These are phyloP conservation scores for Pulicaria dysenterica DNA, from an alignment of 129 eudicot species.

Conservation along the genomic window DNA sequence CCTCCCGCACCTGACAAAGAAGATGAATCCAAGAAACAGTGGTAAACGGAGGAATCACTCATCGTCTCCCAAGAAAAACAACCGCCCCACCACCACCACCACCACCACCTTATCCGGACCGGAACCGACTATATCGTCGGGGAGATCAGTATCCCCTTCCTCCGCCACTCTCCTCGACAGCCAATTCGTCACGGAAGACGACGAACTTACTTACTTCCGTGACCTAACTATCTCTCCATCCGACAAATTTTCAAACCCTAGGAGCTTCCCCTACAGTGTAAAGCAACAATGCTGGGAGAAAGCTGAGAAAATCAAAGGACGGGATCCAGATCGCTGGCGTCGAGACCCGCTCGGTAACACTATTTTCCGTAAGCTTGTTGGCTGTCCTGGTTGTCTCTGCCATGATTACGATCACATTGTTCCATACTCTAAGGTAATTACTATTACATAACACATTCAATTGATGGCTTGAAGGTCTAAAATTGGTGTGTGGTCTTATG, in stretches of 20 bases:
- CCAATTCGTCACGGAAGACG: slow-evolving; percentile 47
- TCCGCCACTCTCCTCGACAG: slow-evolving; percentile 47
- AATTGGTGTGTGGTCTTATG: neutral
- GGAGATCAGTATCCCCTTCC: slow-evolving; percentile 27
- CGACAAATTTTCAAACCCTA: slow-evolving; percentile 57
- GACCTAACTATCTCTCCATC: slow-evolving; percentile 43
- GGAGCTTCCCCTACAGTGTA: slow-evolving; percentile 81
- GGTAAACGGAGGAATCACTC: slow-evolving; percentile 30
- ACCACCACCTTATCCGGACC: slow-evolving; percentile 9
- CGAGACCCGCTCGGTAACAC: slow-evolving; percentile 80
- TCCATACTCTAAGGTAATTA: slow-evolving; percentile 84
- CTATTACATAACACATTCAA: neutral
- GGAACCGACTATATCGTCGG: neutral
- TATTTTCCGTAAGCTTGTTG: slow-evolving; percentile 79
- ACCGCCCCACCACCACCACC: slow-evolving; percentile 23
- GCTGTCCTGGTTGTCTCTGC: slow-evolving; percentile 92
- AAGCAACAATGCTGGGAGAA: slow-evolving; percentile 96
- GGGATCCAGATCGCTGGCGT: slow-evolving; percentile 95
- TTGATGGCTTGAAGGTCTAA: neutral
- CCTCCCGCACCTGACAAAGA: slow-evolving; percentile 25
- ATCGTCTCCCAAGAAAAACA: slow-evolving; percentile 46
- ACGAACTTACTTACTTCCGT: slow-evolving; percentile 44
- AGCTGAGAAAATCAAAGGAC: slow-evolving; percentile 83
- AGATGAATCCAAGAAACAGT: slow-evolving; percentile 39
- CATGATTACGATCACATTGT: slow-evolving; percentile 95